Conservation (phyloP, 257 asterid genomes). For the Lantana camara region DNA sequence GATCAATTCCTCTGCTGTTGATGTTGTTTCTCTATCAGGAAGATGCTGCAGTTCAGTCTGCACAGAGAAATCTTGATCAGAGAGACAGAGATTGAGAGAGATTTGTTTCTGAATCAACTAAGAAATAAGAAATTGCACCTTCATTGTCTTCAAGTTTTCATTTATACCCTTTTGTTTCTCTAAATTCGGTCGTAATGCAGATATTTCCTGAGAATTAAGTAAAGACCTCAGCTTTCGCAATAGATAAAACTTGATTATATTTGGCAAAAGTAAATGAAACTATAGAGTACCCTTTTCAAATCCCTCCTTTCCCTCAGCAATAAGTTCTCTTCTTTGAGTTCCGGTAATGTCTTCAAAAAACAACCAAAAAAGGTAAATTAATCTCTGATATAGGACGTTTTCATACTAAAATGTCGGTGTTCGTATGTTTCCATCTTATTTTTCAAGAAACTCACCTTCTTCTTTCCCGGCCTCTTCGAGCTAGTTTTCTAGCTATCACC, state of each 20-base stretch:
- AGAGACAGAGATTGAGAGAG: background rate
- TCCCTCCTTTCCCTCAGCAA: slow-evolving; percentile 63
- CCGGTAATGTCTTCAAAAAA: slow-evolving; percentile 58
- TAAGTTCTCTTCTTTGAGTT: slow-evolving; percentile 58
- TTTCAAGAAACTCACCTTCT: slow-evolving; percentile 51
- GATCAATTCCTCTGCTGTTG: slow-evolving; percentile 18
- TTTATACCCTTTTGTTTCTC: slow-evolving; percentile 56
- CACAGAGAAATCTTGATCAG: background rate
- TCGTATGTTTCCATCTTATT: background rate
- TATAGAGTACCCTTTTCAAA: slow-evolving; percentile 57
- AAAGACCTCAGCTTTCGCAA: background rate
- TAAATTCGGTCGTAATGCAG: slow-evolving; percentile 41
- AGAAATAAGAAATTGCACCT: slow-evolving; percentile 45
- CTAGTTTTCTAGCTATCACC: slow-evolving; percentile 38
- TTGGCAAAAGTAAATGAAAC: background rate
- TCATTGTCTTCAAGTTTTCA: slow-evolving; percentile 62
- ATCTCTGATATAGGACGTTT: background rate
- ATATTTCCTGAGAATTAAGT: slow-evolving; percentile 43
- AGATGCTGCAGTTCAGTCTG: slow-evolving; percentile 39
- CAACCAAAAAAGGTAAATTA: background rate
- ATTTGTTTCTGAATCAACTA: too few relatives aligned
- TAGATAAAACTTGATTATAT: background rate
- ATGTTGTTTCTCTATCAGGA: slow-evolving; percentile 17
- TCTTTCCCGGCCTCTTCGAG: slow-evolving; percentile 65
- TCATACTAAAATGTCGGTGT: background rate